phyloP scores from a whole-genome alignment of 257 asterid species.

The Catharanthus roseus region DNA sequence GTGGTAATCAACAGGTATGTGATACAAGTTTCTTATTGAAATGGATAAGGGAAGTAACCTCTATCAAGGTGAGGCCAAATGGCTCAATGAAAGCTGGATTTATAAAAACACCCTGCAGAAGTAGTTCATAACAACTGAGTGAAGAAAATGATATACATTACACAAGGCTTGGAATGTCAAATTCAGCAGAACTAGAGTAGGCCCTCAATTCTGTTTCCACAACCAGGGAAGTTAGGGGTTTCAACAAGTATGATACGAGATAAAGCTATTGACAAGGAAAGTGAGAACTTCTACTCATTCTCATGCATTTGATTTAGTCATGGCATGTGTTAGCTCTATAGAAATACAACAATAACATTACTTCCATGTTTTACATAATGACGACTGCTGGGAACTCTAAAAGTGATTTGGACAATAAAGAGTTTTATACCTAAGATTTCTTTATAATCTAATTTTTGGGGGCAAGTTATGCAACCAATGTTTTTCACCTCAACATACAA shows the following conservation, averaged over 20 bases:
- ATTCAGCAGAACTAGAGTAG: background rate
- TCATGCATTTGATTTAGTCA: background rate
- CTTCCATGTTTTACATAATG: background rate
- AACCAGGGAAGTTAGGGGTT: background rate
- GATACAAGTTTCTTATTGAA: background rate
- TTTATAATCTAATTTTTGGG: background rate
- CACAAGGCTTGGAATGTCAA: background rate
- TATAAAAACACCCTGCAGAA: slow-evolving; percentile 72
- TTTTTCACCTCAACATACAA: background rate
- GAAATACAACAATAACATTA: background rate
- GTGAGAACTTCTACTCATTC: background rate
- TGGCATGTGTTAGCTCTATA: background rate
- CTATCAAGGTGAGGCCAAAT: slow-evolving; percentile 79
- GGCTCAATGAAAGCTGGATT: slow-evolving; percentile 88
- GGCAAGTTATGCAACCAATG: background rate
- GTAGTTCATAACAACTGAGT: slow-evolving; percentile 6
- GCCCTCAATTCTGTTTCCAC: background rate
- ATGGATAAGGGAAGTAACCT: slow-evolving; percentile 35
- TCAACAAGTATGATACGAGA: background rate
- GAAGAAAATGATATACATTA: background rate
- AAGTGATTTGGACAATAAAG: background rate
- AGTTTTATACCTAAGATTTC: background rate
- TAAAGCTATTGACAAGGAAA: background rate
- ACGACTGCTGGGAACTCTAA: background rate
- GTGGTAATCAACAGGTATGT: background rate